Evolutionary conservation across 352 stramenopile species (phyloP), one percentile per base, ranked within the genome.

Genomic region (Aphanomyces invadans): DNA sequence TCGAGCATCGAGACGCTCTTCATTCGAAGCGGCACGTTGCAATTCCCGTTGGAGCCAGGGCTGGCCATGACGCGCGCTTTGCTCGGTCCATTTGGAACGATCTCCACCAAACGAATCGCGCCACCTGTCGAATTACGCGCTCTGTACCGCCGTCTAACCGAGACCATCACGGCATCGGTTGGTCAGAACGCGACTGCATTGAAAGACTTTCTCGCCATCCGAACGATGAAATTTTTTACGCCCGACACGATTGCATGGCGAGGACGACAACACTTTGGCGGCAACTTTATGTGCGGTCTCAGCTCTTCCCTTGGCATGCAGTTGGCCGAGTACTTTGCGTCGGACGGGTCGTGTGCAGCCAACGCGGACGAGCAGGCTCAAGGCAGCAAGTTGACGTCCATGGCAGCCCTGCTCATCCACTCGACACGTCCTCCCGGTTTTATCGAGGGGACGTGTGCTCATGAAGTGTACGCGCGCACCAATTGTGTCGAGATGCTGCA

Each of bases 1-100:
- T 42, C 36, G 7, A 42, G 36, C 15, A 15, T 42, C 36, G 36
- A 42, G 15, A 15, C 7, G 36, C 36, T 42, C 7, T 42, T 42
- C 7, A 15, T 15, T 15, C 36, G 36, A 15, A 42, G 15, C 36
- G 36, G 36, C 36, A 42, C 36, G 36, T 15, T 42, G 15, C 7
- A 7, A 42, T 42, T 42, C 15, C 36, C 36, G 36, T 42, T 42
- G 36, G 15, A 42, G 7, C 36, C 7, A 42, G 36, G 36, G 36
- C 36, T 42, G 36, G 36, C 36, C 7, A 25, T 52, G 44, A 52
- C 44, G 9, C 7, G 44, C 4, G 44, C 12, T 4, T 25, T 52
- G 44, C 23, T 52, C 5, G 57, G 57, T 3, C 36, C 57, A 3
- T 65, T 65, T 53, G 57, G 57, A 12, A 31, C 57, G 26, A 55